Base-by-base conservation (phyloP, 2,329 filamentous ascomycete species). In the Volutella citrinella region DNA sequence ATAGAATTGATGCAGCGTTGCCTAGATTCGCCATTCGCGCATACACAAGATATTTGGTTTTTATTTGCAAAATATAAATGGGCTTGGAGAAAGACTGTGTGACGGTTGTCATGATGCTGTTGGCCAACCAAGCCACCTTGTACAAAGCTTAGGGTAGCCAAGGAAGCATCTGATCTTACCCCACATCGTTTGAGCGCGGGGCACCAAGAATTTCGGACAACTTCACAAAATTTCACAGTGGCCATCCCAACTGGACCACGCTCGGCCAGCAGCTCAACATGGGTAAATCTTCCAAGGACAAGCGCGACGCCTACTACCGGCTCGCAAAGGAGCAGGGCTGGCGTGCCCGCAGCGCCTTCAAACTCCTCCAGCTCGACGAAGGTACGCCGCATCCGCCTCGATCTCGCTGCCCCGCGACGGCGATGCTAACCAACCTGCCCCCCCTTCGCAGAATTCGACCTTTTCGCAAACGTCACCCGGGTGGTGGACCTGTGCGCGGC, bases 301-400 rank as follows among this genome's bases (percentile, higher is more conserved):
- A 98, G 68, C 86, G 93, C 33, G 93, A 98, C 62, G 90, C 90
- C 27, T 98, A 98, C 67, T 98, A 98, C 58, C 80, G 93, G 34
- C 84, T 98, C 8, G 93, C 93, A 13, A 98, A 98, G 67, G 93
- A 98, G 64, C 93, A 98, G 70, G 94, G 94, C 46, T 98, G 93
- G 91, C 86, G 93, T 21, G 93, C 93, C 18, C 79, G 93, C 38
- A 95, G 89, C 48, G 93, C 93, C 8, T 98, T 96, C 71, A 98
- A 98, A 65, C 78, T 98, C 16, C 80, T 98, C 10, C 93, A 98
- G 63, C 80, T 98, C 16, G 90, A 98, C 60, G 89, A 83, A 68
- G 79, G 79, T 80, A 39, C 40, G 52, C 40, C 21, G 19, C 28
- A 17, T 19, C 12, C 9, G 9, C 27, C 28, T 14, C 31, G 28